phyloP scores from a whole-genome alignment of 2,329 filamentous ascomycete genomes.

The Lasiodiplodia sp. region DNA sequence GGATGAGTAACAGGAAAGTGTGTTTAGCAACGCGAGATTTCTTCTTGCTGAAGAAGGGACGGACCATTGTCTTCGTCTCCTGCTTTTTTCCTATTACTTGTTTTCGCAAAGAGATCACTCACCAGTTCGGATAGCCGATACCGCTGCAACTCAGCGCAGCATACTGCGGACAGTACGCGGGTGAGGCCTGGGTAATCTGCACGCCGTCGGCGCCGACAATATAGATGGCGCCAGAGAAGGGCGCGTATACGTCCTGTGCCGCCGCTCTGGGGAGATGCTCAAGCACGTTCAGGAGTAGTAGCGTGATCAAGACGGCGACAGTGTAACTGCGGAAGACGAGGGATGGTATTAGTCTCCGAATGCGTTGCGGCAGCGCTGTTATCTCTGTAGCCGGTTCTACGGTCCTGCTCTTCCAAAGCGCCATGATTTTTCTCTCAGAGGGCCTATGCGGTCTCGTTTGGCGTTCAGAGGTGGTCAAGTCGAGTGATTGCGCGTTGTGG shows the following conservation, averaged over 20 bases:
- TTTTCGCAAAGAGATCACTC: constrained; percentile 6
- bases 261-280: background rate
- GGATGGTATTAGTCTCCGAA: background rate
- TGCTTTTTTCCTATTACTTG: background rate
- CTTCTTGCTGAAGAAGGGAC: too few relatives aligned
- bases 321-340: background rate
- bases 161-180: constrained; percentile 43
- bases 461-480: background rate
- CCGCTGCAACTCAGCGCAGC: constrained; percentile 51
- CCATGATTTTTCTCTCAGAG: background rate
- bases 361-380: background rate
- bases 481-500: background rate
- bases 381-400: background rate
- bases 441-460: background rate
- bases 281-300: background rate
- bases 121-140: constrained; percentile 54
- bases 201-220: constrained; percentile 35
- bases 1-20: background rate
- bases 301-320: background rate
- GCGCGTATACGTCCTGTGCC: constrained; percentile 41
- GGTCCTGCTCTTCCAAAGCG: background rate
- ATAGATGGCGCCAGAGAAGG: constrained; percentile 50
- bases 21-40: background rate
- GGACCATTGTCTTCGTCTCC: background rate
- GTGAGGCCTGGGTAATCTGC: constrained; percentile 42